These are phyloP conservation scores for Retiboletus fuscus DNA, from an alignment of 1,284 basidiomycete genomes.

Conservation along the genomic window DNA sequence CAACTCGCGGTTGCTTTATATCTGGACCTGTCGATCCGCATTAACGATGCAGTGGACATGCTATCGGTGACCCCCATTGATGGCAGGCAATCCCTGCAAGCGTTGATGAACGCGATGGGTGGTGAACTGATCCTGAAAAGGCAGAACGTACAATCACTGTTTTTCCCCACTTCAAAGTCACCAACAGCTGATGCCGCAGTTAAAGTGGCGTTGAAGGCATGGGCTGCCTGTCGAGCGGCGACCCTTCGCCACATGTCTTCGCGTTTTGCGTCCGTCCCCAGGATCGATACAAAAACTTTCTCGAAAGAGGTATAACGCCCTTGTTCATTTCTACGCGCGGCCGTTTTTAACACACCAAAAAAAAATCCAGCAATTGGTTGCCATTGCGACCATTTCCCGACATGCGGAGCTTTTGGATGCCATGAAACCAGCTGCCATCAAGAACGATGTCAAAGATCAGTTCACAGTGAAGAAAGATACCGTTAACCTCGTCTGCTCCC, in stretches of 20 bases:
- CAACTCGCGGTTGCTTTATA: slow-evolving; percentile 56
- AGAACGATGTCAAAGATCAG: slow-evolving; percentile 57
- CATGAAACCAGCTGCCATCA: slow-evolving; percentile 52
- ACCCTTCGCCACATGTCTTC: slow-evolving; percentile 37
- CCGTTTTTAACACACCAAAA: not conserved
- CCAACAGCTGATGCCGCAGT: slow-evolving; percentile 27
- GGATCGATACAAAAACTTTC: slow-evolving; percentile 39
- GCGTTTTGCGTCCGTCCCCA: slow-evolving; percentile 32
- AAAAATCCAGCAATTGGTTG: slow-evolving; percentile 52
- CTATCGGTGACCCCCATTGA: slow-evolving; percentile 46
- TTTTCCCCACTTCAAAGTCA: slow-evolving; percentile 49
- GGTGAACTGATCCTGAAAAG: slow-evolving; percentile 49
- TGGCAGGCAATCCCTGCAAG: slow-evolving; percentile 50
- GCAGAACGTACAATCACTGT: slow-evolving; percentile 49
- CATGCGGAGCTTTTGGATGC: slow-evolving; percentile 53
- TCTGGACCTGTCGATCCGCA: slow-evolving; percentile 54
- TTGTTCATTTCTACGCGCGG: not conserved
- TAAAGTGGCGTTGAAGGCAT: slow-evolving; percentile 56
- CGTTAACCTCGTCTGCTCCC: slow-evolving; percentile 52
- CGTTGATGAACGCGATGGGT: slow-evolving; percentile 55
- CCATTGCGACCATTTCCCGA: slow-evolving; percentile 54
- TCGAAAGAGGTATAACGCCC: slow-evolving; percentile 28
- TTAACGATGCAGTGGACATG: no score
- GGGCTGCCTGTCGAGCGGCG: slow-evolving; percentile 55
- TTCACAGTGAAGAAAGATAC: slow-evolving; percentile 42